Conservation (phyloP, 2,329 filamentous ascomycete species). For the Colletotrichum gloeosporioides region DNA sequence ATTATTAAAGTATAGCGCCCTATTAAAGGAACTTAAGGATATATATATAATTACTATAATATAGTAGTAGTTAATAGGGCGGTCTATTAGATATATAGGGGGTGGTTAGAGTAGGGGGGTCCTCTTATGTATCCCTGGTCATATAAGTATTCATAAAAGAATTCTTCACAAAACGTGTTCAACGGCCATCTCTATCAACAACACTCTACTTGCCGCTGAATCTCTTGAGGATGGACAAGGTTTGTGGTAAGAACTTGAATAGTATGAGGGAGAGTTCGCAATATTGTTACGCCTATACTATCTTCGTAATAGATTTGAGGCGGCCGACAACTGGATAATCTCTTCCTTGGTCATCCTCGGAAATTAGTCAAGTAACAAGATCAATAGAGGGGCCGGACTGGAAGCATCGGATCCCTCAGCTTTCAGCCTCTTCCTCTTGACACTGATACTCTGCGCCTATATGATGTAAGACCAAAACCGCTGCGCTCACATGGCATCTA, state of each 20-base stretch:
- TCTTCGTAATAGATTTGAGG: not conserved
- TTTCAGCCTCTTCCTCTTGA: not conserved
- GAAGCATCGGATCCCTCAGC: not conserved
- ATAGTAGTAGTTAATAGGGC: too few relatives aligned
- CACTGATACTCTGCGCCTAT: not conserved
- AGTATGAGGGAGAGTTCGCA: not conserved
- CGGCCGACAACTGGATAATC: not conserved
- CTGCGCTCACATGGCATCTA: not conserved
- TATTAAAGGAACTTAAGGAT: too few relatives aligned
- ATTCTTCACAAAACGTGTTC: too few relatives aligned
- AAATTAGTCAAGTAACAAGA: not conserved
- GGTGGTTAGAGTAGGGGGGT: too few relatives aligned
- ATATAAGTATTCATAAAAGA: too few relatives aligned
- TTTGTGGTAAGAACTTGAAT: not conserved
- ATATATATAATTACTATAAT: too few relatives aligned
- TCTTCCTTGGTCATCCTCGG: not conserved
- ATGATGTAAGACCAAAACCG: not conserved
- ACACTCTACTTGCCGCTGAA: not conserved
- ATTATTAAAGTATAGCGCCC: too few relatives aligned
- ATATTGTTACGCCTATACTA: not conserved
- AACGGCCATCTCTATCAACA: not conserved
- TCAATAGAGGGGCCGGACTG: not conserved
- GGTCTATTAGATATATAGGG: too few relatives aligned
- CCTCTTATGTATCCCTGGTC: too few relatives aligned
- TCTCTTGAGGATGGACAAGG: rapidly evolving